phyloP scores from a whole-genome alignment of 2,329 filamentous ascomycete genomes.

The Fusarium sublunatum region DNA sequence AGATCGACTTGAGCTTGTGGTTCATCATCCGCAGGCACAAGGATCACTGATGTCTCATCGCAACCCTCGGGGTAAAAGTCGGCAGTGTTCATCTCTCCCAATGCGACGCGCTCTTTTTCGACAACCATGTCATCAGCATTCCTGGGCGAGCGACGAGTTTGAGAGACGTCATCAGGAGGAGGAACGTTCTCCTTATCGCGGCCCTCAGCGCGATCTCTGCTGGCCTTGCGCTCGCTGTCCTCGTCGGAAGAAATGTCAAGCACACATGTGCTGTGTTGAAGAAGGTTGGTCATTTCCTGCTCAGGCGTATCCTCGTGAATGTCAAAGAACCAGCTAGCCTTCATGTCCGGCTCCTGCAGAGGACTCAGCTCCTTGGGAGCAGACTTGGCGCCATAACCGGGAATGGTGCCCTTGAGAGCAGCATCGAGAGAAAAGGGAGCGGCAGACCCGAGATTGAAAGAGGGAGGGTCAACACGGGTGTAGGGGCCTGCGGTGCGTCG shows the following conservation, averaged over 20 bases:
- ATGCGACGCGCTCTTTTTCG: slow-evolving; percentile 72
- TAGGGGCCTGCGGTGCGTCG: slow-evolving; percentile 72
- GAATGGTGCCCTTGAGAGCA: slow-evolving; percentile 80
- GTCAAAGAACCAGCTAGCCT: slow-evolving; percentile 86
- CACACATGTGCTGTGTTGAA: slow-evolving; percentile 88
- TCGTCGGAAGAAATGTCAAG: slow-evolving; percentile 93
- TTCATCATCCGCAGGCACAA: slow-evolving; percentile 69
- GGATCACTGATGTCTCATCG: slow-evolving; percentile 69
- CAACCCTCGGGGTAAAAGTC: slow-evolving; percentile 76
- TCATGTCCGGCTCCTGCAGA: slow-evolving; percentile 61
- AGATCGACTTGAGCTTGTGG: neutral
- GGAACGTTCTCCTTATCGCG: slow-evolving; percentile 94
- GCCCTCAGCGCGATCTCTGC: slow-evolving; percentile 65
- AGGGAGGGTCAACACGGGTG: slow-evolving; percentile 77
- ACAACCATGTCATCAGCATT: slow-evolving; percentile 66
- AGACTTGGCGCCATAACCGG: slow-evolving; percentile 62
- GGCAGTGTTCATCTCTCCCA: slow-evolving; percentile 73
- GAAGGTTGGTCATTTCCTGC: slow-evolving; percentile 89
- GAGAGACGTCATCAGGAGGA: slow-evolving; percentile 72
- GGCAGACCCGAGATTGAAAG: slow-evolving; percentile 64
- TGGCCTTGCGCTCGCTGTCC: slow-evolving; percentile 69
- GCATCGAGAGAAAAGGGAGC: slow-evolving; percentile 87
- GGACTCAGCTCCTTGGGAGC: slow-evolving; percentile 42
- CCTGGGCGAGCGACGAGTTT: slow-evolving; percentile 56
- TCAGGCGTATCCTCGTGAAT: slow-evolving; percentile 94